Evolutionary conservation across 805 yeast species (phyloP).

Genomic region (Saccharomycopsis vini): DNA sequence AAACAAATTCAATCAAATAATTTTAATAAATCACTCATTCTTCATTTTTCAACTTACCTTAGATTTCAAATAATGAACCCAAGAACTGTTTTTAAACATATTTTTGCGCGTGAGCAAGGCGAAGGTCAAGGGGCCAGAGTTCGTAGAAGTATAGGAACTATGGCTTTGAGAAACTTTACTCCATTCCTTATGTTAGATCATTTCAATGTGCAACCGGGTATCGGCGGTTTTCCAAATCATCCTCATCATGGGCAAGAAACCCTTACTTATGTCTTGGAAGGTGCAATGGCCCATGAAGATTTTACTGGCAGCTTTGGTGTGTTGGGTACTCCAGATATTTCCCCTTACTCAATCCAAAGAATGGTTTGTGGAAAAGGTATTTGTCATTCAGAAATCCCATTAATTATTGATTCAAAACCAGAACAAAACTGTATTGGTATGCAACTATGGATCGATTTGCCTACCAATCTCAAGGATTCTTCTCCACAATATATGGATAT

Average conservation of each 20-base stretch:
- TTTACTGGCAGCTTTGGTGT: slow-evolving; percentile 80
- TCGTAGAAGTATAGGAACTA: slow-evolving; percentile 69
- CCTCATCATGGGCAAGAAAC: slow-evolving; percentile 82
- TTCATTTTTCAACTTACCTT: not conserved
- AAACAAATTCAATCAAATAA: not conserved
- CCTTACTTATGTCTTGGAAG: slow-evolving; percentile 57
- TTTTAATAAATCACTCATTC: not conserved
- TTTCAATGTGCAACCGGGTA: slow-evolving; percentile 51
- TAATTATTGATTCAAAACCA: slow-evolving; percentile 34
- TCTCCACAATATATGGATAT: slow-evolving; percentile 70
- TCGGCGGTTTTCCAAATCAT: slow-evolving; percentile 75
- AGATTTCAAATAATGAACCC: slow-evolving; percentile 15
- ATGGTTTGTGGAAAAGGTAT: slow-evolving; percentile 92
- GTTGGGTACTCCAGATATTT: slow-evolving; percentile 69
- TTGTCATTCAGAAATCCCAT: slow-evolving; percentile 83
- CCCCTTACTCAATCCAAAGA: too few relatives aligned
- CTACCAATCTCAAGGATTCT: slow-evolving; percentile 48
- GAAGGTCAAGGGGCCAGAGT: slow-evolving; percentile 90
- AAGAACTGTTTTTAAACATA: slow-evolving; percentile 42
- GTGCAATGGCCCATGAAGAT: slow-evolving; percentile 73
- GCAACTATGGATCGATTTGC: slow-evolving; percentile 86
- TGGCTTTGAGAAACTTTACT: slow-evolving; percentile 59
- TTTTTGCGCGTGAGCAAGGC: slow-evolving; percentile 57
- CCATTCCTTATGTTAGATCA: slow-evolving; percentile 82
- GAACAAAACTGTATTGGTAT: slow-evolving; percentile 50